Base-by-base conservation (phyloP, 1,284 basidiomycete species). In the Trichosporon sp. region DNA sequence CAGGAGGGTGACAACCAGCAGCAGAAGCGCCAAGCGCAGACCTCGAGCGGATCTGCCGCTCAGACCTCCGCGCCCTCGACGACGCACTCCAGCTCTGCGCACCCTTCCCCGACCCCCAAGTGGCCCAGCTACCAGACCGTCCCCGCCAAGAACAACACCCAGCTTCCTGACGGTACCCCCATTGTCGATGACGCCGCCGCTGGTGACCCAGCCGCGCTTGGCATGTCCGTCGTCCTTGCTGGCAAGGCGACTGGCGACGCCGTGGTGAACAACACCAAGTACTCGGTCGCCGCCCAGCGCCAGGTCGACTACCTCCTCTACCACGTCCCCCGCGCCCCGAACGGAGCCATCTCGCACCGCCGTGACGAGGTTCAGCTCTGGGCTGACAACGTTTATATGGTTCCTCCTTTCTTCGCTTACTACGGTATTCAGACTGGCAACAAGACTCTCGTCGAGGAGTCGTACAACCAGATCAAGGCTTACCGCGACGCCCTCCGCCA, bases 321-420 rank as follows among this genome's bases (percentile, higher is more conserved):
- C 40, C 83, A 84, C 0, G 92, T 91, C 0, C 92, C 93, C 2
- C 75, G 79, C 71, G 81, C 91, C 1, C 75, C 77, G 1, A 88
- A 92, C 73, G 93, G 93, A 1, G 93, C 93, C 0, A 90, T 96
- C 40, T 94, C 92, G 1, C 94, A 96, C 74, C 78, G 82, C 35
- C 74, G 72, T 14, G 74, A 79, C 63, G 75, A 80, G 65, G 70
- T 72, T 19, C 80, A 89, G 71, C 76, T 81, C 19, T 85, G 88
- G 89, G 85, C 88, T 26, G 89, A 90, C 77, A 86, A 81, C 73
- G 83, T 89, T 0, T 89, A 87, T 78, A 90, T 90, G 89, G 88
- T 87, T 4, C 88, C 95, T 0, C 95, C 95, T 0, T 97, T 96
- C 84, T 83, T 98, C 8, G 93, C 95, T 0, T 94, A 92, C 83